These are phyloP conservation scores for Plantago coronopus DNA, from an alignment of 305 asterid genomes.

Conservation along the genomic window DNA sequence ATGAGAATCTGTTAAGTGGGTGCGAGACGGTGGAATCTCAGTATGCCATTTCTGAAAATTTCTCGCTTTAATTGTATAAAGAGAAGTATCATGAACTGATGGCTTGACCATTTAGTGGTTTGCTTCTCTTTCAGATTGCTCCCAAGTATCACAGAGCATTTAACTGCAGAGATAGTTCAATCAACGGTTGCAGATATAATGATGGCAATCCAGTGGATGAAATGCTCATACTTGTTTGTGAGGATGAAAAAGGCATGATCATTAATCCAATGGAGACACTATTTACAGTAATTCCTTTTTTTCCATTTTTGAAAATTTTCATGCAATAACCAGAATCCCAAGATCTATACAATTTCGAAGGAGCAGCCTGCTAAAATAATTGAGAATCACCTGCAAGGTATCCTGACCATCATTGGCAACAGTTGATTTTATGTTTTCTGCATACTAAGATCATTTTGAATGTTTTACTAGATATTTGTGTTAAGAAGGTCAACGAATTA, in stretches of 20 bases:
- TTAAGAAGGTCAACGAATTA: conserved; percentile 80
- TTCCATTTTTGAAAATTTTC: conserved; percentile 35
- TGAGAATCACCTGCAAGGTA: conserved; percentile 91
- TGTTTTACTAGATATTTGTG: conserved; percentile 64
- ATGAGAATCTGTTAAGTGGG: conserved; percentile 86
- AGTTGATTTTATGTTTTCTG: conserved; percentile 19
- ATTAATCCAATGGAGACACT: conserved; percentile 20
- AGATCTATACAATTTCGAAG: conserved; percentile 58
- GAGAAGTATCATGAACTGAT: conserved; percentile 17
- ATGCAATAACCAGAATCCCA: conserved; percentile 68
- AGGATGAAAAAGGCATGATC: conserved; percentile 87
- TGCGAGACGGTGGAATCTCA: conserved; percentile 98
- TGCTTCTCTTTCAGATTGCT: conserved; percentile 62
- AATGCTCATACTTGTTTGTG: conserved; percentile 88
- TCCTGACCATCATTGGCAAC: conserved; percentile 20
- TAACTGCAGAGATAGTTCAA: conserved; percentile 96
- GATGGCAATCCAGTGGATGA: conserved; percentile 92
- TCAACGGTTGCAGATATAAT: conserved; percentile 83
- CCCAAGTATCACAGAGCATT: conserved; percentile 88
- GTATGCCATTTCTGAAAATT: conserved; percentile 51
- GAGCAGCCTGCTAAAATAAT: conserved; percentile 48
- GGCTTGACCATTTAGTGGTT: conserved; percentile 23
- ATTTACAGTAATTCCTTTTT: conserved; percentile 20
- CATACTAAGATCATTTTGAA: conserved; percentile 23
- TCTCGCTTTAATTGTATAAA: conserved; percentile 12